Evolutionary conservation across 1,284 basidiomycete species (phyloP), one percentile per base, ranked within the genome.

Genomic region (Schizopora paradoxa): DNA sequence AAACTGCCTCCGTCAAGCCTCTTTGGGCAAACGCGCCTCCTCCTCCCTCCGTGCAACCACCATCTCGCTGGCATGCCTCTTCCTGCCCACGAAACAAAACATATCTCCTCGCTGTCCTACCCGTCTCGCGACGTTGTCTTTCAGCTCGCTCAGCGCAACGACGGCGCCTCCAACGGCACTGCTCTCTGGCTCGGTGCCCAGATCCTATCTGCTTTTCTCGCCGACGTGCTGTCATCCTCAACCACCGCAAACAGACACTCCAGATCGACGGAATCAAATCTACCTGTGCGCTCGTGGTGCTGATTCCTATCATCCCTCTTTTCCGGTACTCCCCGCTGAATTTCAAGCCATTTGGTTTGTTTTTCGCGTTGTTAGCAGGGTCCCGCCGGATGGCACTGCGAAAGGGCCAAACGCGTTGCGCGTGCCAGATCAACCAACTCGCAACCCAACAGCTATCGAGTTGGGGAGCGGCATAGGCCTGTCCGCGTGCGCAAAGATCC

Each of bases 181-280:
- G 81, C 87, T 1, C 76, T 94, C 45, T 94, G 91, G 91, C 79
- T 91, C 45, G 81, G 82, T 32, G 85, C 78, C 0, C 90, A 92
- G 62, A 75, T 83, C 55, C 73, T 91, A 28, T 73, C 84, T 6
- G 60, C 72, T 38, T 88, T 79, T 58, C 70, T 90, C n/a, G 63
- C 69, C 14, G 59, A 65, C 28, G 53, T 61, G 47, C 56, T 53
- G 29, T 54, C 40, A 46, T 56, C 41, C 51, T 52, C 49, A 54
- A 42, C 46, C 47, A 56, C 41, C 46, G 60, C 14, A 57, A 59
- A 43, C 31, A 42, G 22, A 13, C 18, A 2, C 7, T 21, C n/a
- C 32, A 23, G 21, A 23, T 38, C 25, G 22, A 39, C 32, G 14
- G 18, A 10, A n/a, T 22, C 18, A n/a, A 19, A 16, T 43, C 5